phyloP scores from a whole-genome alignment of 495 filamentous ascomycete species.

The Viridothelium virens region DNA sequence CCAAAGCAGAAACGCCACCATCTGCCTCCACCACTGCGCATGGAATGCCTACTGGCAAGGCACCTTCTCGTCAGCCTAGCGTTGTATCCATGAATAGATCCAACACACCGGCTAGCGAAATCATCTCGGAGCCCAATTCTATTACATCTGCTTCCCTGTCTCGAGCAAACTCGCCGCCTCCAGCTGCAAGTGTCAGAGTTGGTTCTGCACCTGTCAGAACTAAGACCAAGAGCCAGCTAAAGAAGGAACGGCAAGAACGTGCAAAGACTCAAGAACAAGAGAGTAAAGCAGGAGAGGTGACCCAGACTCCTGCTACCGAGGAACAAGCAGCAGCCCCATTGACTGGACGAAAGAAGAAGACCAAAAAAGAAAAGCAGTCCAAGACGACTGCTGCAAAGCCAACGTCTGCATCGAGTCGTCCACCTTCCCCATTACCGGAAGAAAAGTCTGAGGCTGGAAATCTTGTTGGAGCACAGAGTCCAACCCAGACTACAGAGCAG shows the following conservation, averaged over 20 bases:
- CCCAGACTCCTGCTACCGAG: slow-evolving; percentile 43
- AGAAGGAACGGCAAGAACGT: slow-evolving; percentile 68
- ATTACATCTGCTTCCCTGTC: slow-evolving; percentile 74
- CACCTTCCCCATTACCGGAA: slow-evolving; percentile 34
- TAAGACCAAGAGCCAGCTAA: slow-evolving; percentile 85
- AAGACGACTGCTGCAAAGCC: slow-evolving; percentile 31
- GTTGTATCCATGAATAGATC: slow-evolving; percentile 56
- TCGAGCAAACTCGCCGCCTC: slow-evolving; percentile 65
- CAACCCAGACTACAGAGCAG: slow-evolving; percentile 17
- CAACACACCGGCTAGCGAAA: slow-evolving; percentile 70
- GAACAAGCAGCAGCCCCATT: slow-evolving; percentile 73
- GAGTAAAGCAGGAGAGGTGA: slow-evolving; percentile 47
- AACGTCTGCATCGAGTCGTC: slow-evolving; percentile 37
- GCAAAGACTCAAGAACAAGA: slow-evolving; percentile 57
- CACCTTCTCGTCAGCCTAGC: slow-evolving; percentile 52
- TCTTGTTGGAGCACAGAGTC: slow-evolving; percentile 24
- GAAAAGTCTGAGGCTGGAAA: slow-evolving; percentile 22
- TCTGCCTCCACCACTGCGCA: slow-evolving; percentile 30
- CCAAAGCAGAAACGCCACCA: slow-evolving; percentile 57
- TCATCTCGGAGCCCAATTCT: slow-evolving; percentile 57
- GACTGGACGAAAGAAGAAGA: slow-evolving; percentile 78
- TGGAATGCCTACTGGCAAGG: slow-evolving; percentile 33
- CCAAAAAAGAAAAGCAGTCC: slow-evolving; percentile 59
- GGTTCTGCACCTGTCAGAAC: slow-evolving; percentile 67
- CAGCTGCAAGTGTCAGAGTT: slow-evolving; percentile 45